Base-by-base conservation (phyloP, 805 yeast genomes). In the Saccharomycopsis schoenii region DNA sequence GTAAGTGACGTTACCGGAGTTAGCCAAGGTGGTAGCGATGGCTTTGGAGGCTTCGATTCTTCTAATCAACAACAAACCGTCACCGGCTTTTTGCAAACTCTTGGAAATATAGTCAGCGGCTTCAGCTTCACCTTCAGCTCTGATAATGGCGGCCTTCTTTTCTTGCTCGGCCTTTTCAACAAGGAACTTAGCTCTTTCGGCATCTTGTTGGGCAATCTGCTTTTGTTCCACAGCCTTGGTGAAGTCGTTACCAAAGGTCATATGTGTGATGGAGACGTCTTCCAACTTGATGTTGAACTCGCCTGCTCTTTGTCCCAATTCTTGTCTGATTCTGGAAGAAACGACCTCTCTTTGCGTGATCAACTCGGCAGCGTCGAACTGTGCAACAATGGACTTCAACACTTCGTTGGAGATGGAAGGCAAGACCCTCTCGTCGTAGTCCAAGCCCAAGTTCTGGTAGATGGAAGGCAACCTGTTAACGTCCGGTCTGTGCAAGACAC, bases 71-170 rank as follows among this genome's bases (percentile, higher is more conserved):
- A 94, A 79, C 67, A 94, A 80, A 67, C 98, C 98, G 71, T 94
- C 98, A 73, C 99, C 99, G 25, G 96, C 91, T 77, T 91, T 92
- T 60, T 86, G 83, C 66, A 94, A 81, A 4, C 98, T 97, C 74
- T 85, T 89, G 41, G 97, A 90, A 65, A 94, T 94, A 64, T 85
- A 85, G 63, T 94, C 98, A 2, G 99, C 99, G 62, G 97, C 90
- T 74, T 94, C 98, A 58, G 99, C 99, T 77, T 94, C 99, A 76
- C 98, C 99, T 76, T 94, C 99, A 36, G 99, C 99, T 69, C 98
- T 84, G 67, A 94, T 92, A 68, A 94, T 90, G 56, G 89, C 78
- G 1, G 98, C 99, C 73, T 88, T 92, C 72, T 96, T 84, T 74
- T 93, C 98, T 77, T 94, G 99, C 74, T 94, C 97, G 9, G 98